Base-by-base conservation (phyloP, 2,329 filamentous ascomycete genomes). In the Amauroascus niger region DNA sequence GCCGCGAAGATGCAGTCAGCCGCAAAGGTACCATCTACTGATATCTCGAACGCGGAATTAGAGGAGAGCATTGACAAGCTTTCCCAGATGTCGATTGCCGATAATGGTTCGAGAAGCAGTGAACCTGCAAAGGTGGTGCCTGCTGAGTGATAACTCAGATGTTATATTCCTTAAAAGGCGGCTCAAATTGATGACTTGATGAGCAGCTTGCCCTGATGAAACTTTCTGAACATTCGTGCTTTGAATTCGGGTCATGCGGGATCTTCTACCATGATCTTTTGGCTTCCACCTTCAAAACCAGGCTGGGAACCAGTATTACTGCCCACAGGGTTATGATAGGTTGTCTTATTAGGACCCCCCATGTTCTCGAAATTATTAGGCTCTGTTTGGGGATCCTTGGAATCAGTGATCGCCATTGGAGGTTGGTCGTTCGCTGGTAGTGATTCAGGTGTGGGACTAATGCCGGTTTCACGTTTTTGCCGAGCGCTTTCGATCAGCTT, bases 401-500 rank as follows among this genome's bases (percentile, higher is more conserved):
- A 8, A 14, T 9, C 18, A 11, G 16, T n/a, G 14, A 16, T 41
- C 20, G 7, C 7, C 13, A 9, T 33, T 22, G 24, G 37, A 16
- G 13, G 52, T 26, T 55, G 40, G 7, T 54, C 49, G 6, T 44
- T 40, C 20, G 28, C 39, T 16, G 49, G 50, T 16, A 57, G 49
- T 16, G 57, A 55, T 22, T 58, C 62, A n/a, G 66, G 59, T 26
- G 62, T 64, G n/a, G 64, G 60, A 49, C 37, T 39, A 59, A 22
- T 32, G n/a, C n/a, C 32, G 2, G 41, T 28, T 39, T 52, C 45
- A 60, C 60, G 62, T 73, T 79, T 61, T 78, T 80, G 68, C 57
- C 80, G 79, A 14, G 91, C 93, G 61, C 79, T 83, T 2, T 83
- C 84, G 62, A 97, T 91, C 43, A 98, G 68, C 41, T 85, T 79